Base-by-base conservation (phyloP, 1,139 yeast species). In the Scheffersomyces cryptocercus region DNA sequence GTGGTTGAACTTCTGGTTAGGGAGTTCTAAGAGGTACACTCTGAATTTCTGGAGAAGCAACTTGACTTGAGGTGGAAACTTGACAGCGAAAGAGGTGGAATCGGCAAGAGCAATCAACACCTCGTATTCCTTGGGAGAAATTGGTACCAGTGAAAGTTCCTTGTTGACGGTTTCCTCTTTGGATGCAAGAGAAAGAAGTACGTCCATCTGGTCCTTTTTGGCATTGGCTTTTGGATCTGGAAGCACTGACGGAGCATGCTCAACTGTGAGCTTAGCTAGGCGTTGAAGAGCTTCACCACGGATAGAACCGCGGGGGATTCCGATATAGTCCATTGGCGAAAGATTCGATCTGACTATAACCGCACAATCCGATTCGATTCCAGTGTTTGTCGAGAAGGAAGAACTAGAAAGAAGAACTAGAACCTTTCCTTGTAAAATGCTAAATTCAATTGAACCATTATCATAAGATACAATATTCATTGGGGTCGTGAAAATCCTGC, bases 21-120 rank as follows among this genome's bases (percentile, higher is more conserved):
- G 82, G 13, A 83, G 68, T 46, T 81, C 88, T 41, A 78, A 54
- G 38, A 89, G 73, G 55, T 87, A 88, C 6, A 73, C 65, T 4
- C 79, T 64, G 38, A 90, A 70, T 45, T 84, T 79, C 10, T 71
- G 65, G 29, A 84, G 59, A 29, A 88, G 64, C 8, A 70, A 59
- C 12, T 64, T 60, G 1, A 87, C 90, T 45, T 83, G 84, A 5
- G 58, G 61, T 15, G 62, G 54, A 39, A 64, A 57, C 40, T 72
- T 70, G 46, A 68, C 58, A 9, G 81, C 71, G 31, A 56, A 58
- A 2, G 63, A 51, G 7, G 84, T 74, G 14, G 88, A 71, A 20
- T 74, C 75, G 43, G 88, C 80, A 26, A 89, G 65, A 0, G 96
- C 88, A 41, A 83, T 57, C 44, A 90, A 65, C 5, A 85, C 81